phyloP scores from a whole-genome alignment of 2,329 filamentous ascomycete genomes.

The Epichloe typhina region DNA sequence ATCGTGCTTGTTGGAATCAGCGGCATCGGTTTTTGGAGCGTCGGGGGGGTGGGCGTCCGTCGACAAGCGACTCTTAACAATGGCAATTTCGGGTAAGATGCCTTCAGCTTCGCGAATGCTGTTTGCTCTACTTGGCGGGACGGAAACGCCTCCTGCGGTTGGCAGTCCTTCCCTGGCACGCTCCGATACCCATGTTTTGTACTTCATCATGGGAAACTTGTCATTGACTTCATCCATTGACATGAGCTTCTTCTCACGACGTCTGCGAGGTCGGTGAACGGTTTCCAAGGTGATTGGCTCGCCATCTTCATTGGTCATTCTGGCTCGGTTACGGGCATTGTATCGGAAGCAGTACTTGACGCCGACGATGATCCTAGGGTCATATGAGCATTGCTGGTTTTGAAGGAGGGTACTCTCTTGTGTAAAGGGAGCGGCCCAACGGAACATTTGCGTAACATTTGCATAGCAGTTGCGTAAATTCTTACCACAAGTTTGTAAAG shows the following conservation, averaged over 20 bases:
- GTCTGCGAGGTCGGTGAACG: slow-evolving; percentile 73
- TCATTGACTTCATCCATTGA: slow-evolving; percentile 98
- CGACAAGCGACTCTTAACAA: slow-evolving; percentile 31
- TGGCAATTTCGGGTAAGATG: slow-evolving; percentile 29
- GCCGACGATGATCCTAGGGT: slow-evolving; percentile 87
- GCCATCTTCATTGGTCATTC: slow-evolving; percentile 65
- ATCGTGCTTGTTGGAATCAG: slow-evolving; percentile 8
- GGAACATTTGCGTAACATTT: not conserved
- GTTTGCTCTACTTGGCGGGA: slow-evolving; percentile 56
- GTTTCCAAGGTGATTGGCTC: slow-evolving; percentile 77
- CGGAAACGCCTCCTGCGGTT: slow-evolving; percentile 69
- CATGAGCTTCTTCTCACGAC: slow-evolving; percentile 97
- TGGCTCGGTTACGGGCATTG: slow-evolving; percentile 78
- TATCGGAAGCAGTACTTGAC: slow-evolving; percentile 99
- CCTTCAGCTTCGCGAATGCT: slow-evolving; percentile 59
- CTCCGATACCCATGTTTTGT: slow-evolving; percentile 84
- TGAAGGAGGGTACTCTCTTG: not conserved
- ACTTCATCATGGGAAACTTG: slow-evolving; percentile 89
- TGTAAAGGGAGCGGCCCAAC: not conserved
- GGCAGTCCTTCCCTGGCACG: slow-evolving; percentile 75
- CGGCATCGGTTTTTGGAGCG: slow-evolving; percentile 8
- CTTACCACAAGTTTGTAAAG: slow-evolving; percentile 96
- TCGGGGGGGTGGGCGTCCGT: slow-evolving; percentile 12
- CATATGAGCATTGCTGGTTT: slow-evolving; percentile 7
- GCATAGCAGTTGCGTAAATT: not conserved